Conservation (phyloP, 1,284 basidiomycete genomes). For the Cerioporus squamosus region DNA sequence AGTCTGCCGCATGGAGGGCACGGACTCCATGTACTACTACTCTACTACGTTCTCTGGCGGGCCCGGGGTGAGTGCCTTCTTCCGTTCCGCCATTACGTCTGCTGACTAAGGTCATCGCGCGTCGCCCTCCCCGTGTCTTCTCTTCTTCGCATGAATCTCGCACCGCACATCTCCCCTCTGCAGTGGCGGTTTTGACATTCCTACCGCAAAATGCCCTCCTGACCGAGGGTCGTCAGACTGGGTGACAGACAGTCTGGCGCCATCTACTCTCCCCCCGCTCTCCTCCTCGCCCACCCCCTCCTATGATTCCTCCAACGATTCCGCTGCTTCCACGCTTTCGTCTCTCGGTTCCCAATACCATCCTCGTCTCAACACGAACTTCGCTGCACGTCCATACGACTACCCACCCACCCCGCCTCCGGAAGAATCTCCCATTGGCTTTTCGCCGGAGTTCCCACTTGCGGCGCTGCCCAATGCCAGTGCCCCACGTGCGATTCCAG, state of each 20-base stretch:
- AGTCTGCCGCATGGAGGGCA: slow-evolving; percentile 81
- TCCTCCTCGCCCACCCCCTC: slow-evolving; percentile 43
- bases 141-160: background rate
- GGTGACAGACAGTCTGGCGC: slow-evolving; percentile 89
- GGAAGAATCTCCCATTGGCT: slow-evolving; percentile 23
- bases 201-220: slow-evolving; percentile 87
- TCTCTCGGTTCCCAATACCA: slow-evolving; percentile 30
- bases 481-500: slow-evolving; percentile 50
- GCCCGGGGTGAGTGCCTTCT: slow-evolving; percentile 64
- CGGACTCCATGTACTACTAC: slow-evolving; percentile 82
- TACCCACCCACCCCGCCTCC: slow-evolving; percentile 37
- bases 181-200: slow-evolving; percentile 92
- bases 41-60: slow-evolving; percentile 89
- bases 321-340: slow-evolving; percentile 39
- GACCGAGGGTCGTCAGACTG: slow-evolving; percentile 89
- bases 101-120: slow-evolving; percentile 4
- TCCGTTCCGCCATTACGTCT: background rate
- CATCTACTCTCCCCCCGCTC: slow-evolving; percentile 48
- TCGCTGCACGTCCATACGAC: slow-evolving; percentile 38
- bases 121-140: background rate
- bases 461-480: slow-evolving; percentile 28
- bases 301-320: slow-evolving; percentile 34
- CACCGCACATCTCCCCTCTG: slow-evolving; percentile 11
- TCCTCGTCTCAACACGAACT: slow-evolving; percentile 29
- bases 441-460: slow-evolving; percentile 20